These are phyloP conservation scores for Penstemon barbatus DNA, from an alignment of 257 asterid genomes.

Conservation along the genomic window DNA sequence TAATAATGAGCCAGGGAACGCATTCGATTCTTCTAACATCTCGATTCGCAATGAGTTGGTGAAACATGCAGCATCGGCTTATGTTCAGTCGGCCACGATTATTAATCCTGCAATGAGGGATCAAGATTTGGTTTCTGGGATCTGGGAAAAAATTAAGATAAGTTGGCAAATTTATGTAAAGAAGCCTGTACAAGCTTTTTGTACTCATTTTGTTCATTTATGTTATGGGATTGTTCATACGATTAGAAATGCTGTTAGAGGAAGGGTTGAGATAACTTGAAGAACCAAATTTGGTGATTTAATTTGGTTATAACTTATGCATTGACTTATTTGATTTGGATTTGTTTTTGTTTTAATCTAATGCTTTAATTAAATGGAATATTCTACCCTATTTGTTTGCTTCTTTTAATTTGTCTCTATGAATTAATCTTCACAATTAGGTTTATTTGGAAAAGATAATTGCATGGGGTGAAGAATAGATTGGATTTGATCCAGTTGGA, in stretches of 20 bases:
- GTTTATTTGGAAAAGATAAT: too few relatives aligned
- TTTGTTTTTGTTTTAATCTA: too few relatives aligned
- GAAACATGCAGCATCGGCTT: slow-evolving; percentile 72
- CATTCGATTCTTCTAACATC: slow-evolving; percentile 37
- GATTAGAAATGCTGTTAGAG: slow-evolving; percentile 30
- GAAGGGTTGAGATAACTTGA: not conserved
- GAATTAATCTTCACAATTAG: too few relatives aligned
- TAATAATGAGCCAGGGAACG: slow-evolving; percentile 17
- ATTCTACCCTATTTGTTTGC: too few relatives aligned
- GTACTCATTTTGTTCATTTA: slow-evolving; percentile 27
- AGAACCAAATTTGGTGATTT: too few relatives aligned
- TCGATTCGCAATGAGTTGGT: slow-evolving; percentile 58
- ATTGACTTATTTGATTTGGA: too few relatives aligned
- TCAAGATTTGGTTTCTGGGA: slow-evolving; percentile 27
- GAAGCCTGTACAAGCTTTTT: slow-evolving; percentile 30
- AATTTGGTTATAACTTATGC: too few relatives aligned
- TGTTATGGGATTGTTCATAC: slow-evolving; percentile 32
- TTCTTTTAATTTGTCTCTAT: too few relatives aligned
- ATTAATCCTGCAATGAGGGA: slow-evolving; percentile 19
- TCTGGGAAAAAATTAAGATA: slow-evolving; percentile 35
- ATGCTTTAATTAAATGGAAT: too few relatives aligned
- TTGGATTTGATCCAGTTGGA: too few relatives aligned
- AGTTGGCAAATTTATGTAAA: slow-evolving; percentile 30
- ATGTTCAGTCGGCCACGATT: slow-evolving; percentile 57
- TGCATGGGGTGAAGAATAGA: too few relatives aligned